A percentile compares a stretch with the other conserved stretches of the same genome.
These are phyloP conservation scores for Musa itinerans DNA, from an alignment of 176 grass and related monocot genomes.

Conservation along the genomic window DNA sequence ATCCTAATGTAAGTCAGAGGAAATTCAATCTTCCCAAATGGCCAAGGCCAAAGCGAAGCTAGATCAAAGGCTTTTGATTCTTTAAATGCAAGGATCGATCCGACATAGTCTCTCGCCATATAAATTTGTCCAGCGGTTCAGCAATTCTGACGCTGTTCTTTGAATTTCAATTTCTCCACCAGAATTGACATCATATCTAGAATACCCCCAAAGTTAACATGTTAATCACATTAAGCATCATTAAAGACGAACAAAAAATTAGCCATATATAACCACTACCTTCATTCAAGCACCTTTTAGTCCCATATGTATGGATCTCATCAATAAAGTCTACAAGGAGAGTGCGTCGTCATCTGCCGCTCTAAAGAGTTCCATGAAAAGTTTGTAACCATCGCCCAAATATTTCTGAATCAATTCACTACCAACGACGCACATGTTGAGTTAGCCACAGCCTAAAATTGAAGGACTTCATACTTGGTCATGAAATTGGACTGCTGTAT, in stretches of 20 bases:
- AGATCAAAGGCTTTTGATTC: slow-evolving; percentile 1
- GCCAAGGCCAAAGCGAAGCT: not conserved
- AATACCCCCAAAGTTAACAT: not conserved
- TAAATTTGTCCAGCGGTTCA: not conserved
- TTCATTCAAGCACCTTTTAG: not conserved
- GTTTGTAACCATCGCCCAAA: not conserved
- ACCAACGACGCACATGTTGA: not conserved
- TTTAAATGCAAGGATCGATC: not conserved
- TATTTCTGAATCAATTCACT: not conserved
- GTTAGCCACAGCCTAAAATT: not conserved
- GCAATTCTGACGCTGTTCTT: not conserved
- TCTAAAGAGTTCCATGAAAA: not conserved
- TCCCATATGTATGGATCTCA: not conserved
- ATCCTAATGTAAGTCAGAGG: not conserved
- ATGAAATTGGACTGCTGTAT: too few species aligned
- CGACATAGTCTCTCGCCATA: not conserved
- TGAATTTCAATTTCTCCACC: not conserved
- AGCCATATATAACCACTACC: not conserved
- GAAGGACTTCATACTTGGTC: too few species aligned
- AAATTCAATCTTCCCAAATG: not conserved
- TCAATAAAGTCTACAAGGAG: not conserved
- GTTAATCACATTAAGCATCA: too few species aligned
- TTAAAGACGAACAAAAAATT: too few species aligned
- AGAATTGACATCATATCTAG: not conserved
- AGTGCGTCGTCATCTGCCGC: not conserved